Percentiles rank a stretch among this genome's conserved stretches.
phyloP scores from a whole-genome alignment of 2,329 filamentous ascomycete species.

The Colletotrichum lentis region DNA sequence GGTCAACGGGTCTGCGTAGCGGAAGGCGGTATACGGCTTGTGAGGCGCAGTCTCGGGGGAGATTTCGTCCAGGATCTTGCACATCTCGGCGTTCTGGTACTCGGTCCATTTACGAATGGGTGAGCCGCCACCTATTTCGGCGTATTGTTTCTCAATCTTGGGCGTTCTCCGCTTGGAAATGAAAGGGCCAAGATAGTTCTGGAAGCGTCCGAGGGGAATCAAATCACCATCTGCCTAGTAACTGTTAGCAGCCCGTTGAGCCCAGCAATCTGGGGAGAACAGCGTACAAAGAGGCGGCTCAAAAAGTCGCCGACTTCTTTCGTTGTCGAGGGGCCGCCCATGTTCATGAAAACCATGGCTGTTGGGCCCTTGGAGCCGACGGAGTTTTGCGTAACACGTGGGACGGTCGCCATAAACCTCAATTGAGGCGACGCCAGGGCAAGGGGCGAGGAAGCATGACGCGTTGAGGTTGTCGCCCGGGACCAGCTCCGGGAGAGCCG shows the following conservation, averaged over 20 bases:
- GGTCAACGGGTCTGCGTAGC: constrained; percentile 91
- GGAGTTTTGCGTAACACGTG: constrained; percentile 81
- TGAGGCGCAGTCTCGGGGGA: constrained; percentile 94
- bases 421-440: constrained; percentile 49
- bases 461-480: constrained; percentile 29
- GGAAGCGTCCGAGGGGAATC: constrained; percentile 92
- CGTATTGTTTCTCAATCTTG: constrained; percentile 96
- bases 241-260: constrained; percentile 36
- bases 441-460: constrained; percentile 37
- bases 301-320: constrained; percentile 90
- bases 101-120: constrained; percentile 99
- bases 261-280: neutral
- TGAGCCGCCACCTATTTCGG: constrained; percentile 94
- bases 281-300: constrained; percentile 85
- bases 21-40: constrained; percentile 96
- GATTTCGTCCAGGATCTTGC: constrained; percentile 90
- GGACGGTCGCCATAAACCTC: constrained; percentile 68
- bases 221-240: constrained; percentile 86
- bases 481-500: constrained; percentile 48
- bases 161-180: constrained; percentile 88
- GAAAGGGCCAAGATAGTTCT: constrained; percentile 87
- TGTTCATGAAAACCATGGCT: constrained; percentile 98
- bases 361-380: constrained; percentile 80
- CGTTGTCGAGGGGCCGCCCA: constrained; percentile 92
- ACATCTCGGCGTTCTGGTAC: constrained; percentile 93